Evolutionary conservation across 2,329 filamentous ascomycete genomes (phyloP).

Genomic region (Sphaceloma murrayae): DNA sequence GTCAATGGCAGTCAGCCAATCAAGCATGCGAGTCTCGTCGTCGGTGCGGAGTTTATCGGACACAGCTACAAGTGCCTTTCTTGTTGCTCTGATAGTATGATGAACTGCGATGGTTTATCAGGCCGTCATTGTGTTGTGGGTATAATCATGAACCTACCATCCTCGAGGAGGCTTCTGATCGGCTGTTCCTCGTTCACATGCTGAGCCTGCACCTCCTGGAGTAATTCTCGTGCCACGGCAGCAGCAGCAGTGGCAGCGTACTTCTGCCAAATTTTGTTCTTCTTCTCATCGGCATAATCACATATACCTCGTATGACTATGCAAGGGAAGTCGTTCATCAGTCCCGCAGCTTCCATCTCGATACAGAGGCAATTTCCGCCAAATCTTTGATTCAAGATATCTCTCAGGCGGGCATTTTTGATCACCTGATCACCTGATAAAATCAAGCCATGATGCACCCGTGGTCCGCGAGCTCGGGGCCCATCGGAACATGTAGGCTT

Average conservation of each 20-base stretch:
- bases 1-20: background rate
- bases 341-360: slow-evolving; percentile 20
- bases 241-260: slow-evolving; percentile 23
- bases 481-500: background rate
- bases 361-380: slow-evolving; percentile 18
- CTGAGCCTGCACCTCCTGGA: slow-evolving; percentile 19
- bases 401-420: slow-evolving; percentile 2
- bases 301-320: slow-evolving; percentile 24
- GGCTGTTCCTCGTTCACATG: too few species aligned
- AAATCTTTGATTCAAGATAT: background rate
- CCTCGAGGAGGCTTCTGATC: too few species aligned
- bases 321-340: slow-evolving; percentile 20
- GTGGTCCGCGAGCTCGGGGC: background rate
- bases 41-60: too few species aligned
- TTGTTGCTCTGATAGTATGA: too few species aligned
- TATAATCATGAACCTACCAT: too few species aligned
- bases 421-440: slow-evolving; percentile 31
- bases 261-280: slow-evolving; percentile 22
- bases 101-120: too few species aligned
- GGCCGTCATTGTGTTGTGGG: too few species aligned
- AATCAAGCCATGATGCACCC: slow-evolving; percentile 32
- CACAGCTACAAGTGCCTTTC: too few species aligned
- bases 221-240: slow-evolving; percentile 20
- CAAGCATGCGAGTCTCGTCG: too few species aligned
- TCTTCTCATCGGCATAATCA: slow-evolving; percentile 24